A percentile compares a stretch with the other conserved stretches of the same genome.
Evolutionary conservation across 495 filamentous ascomycete genomes (phyloP).

Genomic region (Xylaria cubensis): DNA sequence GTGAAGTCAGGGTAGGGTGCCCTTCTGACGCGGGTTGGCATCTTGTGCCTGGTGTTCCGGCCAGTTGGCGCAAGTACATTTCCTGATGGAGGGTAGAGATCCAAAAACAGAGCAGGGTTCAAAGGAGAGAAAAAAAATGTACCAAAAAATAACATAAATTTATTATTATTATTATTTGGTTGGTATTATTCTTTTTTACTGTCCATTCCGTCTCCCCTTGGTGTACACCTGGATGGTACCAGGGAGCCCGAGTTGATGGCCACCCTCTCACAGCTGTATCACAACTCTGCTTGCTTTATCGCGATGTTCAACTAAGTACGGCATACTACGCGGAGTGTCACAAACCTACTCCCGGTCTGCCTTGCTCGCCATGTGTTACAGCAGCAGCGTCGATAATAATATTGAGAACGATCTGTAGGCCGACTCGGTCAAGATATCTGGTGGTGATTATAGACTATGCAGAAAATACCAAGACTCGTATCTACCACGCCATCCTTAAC

Average conservation of each 20-base stretch:
- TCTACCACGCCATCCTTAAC: constrained; percentile 22
- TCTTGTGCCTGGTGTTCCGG: constrained; percentile 26
- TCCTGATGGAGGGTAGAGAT: constrained; percentile 18
- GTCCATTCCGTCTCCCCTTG: neutral
- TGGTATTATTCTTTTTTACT: neutral
- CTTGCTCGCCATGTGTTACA: neutral
- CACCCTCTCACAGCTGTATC: constrained; percentile 13
- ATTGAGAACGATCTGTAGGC: constrained; percentile 6
- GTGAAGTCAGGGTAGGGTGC: constrained; percentile 19
- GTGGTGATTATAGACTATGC: neutral
- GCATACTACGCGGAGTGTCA: neutral
- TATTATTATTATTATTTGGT: constrained; percentile 1
- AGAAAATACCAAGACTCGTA: constrained; percentile 15
- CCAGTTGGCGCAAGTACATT: constrained; percentile 25
- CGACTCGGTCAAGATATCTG: constrained; percentile 11
- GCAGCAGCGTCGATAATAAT: constrained; percentile 6
- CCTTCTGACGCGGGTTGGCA: constrained; percentile 26
- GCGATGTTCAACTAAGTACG: neutral
- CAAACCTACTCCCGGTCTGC: neutral
- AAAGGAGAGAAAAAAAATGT: neutral
- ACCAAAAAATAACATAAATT: constrained; percentile 3
- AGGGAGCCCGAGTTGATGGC: constrained; percentile 13
- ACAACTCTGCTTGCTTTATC: constrained; percentile 11
- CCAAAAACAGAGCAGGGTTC: neutral
- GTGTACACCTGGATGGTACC: constrained; percentile 8